A percentile compares a stretch with the other conserved stretches of the same genome.
phyloP scores from a whole-genome alignment of 2,329 filamentous ascomycete species.

The Penicillium verrucosum region DNA sequence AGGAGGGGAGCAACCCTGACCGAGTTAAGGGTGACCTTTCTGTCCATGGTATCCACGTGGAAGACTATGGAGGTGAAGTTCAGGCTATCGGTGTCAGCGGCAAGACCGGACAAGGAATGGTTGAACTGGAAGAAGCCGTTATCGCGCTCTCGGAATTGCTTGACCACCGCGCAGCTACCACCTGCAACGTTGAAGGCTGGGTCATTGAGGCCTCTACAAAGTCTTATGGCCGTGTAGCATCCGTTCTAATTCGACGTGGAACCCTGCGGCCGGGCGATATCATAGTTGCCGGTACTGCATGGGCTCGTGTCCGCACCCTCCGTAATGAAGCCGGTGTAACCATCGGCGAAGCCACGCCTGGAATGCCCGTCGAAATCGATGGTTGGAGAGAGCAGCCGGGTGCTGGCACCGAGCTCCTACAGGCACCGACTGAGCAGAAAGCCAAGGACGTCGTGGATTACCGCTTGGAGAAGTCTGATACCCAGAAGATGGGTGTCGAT shows the following conservation, averaged over 20 bases:
- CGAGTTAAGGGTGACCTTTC: conserved; percentile 85
- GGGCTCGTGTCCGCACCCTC: conserved; percentile 79
- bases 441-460: conserved; percentile 77
- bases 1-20: conserved; percentile 74
- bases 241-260: conserved; percentile 81
- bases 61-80: conserved; percentile 92
- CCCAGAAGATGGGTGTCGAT: conserved; percentile 62
- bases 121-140: conserved; percentile 86
- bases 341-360: conserved; percentile 72
- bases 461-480: conserved; percentile 67
- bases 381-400: conserved; percentile 89
- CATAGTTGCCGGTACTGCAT: conserved; percentile 83
- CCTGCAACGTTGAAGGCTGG: conserved; percentile 85
- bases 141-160: conserved; percentile 82
- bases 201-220: conserved; percentile 89
- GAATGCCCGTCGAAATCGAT: conserved; percentile 85
- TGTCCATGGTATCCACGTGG: conserved; percentile 79
- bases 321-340: conserved; percentile 78
- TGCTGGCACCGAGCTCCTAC: conserved; percentile 82
- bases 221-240: conserved; percentile 77
- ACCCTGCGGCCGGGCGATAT: conserved; percentile 77
- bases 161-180: conserved; percentile 76
- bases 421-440: conserved; percentile 73
- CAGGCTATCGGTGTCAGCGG: conserved; percentile 90
- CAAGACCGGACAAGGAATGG: conserved; percentile 89